Evolutionary conservation across 768 basidiomycete species (phyloP), one percentile per base, ranked within the genome.

Genomic region (Mycena rebaudengoi): DNA sequence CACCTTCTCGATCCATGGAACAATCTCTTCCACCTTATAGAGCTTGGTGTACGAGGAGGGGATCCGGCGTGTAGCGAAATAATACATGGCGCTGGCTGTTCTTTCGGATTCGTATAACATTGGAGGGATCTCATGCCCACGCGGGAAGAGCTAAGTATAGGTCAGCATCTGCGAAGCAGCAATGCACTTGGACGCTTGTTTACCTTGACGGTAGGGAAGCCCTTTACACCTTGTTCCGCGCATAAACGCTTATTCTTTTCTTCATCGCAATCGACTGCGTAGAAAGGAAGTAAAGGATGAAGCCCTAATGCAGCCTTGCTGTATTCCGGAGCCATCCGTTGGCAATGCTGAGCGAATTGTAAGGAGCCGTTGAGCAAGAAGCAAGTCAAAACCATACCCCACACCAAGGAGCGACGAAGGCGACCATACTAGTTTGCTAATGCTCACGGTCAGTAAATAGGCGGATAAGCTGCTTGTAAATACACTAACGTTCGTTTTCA

Each of bases 401-500:
- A 71, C 92, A 95, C 96, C 95, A 97, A 4, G 95, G 92, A n/a
- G 96, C 96, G 13, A 96, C 91, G 72, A 96, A 98, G 2, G 94
- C 96, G 18, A 97, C 90, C 71, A 96, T 75, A 64, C 83, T 86
- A 30, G 93, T 91, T 77, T 85, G 80, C 93, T 94, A 68, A 11
- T 46, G 12, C 7, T 46, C 23, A 21, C 21, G 37, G 32, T 43
- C 16, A 57, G 33, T 55, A 1, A 53, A 44, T 8, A 10, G 21
- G n/a, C 23, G 23, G 59, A 43, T 18, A 18, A 55, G 51, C 20
- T 8, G 10, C 16, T 23, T 29, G 37, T n/a, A n/a, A n/a, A 23
- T 55, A 60, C 33, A 79, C 91, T 61, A 75, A 95, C 94, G 69
- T 93, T 92, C 44, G 80, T 79, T 74, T 89, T 90, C 88, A 96